These are phyloP conservation scores for Azolla pinnata DNA, from an alignment of 75 land plant genomes.

Conservation along the genomic window DNA sequence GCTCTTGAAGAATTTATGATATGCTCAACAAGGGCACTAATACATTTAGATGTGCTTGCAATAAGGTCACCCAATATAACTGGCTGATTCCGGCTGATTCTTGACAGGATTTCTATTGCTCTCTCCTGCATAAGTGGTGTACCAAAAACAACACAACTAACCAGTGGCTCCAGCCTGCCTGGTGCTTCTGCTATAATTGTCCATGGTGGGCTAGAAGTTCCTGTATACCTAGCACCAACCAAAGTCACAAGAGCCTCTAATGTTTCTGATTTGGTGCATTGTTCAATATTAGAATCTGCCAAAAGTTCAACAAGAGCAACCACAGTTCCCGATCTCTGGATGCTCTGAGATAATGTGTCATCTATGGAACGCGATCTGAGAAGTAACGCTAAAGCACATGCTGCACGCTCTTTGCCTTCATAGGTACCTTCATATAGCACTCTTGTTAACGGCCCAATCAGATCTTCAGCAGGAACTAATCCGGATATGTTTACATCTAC, in stretches of 20 bases:
- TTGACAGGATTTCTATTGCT: slow-evolving; percentile 79
- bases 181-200: slow-evolving; percentile 73
- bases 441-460: slow-evolving; percentile 67
- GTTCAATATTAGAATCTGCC: slow-evolving; percentile 37
- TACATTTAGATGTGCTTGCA: slow-evolving; percentile 48
- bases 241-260: slow-evolving; percentile 78
- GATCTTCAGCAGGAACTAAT: slow-evolving; percentile 65
- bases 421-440: slow-evolving; percentile 69
- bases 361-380: slow-evolving; percentile 50
- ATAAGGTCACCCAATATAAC: slow-evolving; percentile 53
- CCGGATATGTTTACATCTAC: slow-evolving; percentile 56
- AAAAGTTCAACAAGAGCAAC: slow-evolving; percentile 74
- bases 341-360: slow-evolving; percentile 47
- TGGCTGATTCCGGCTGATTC: slow-evolving; percentile 76
- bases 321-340: slow-evolving; percentile 76
- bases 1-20: slow-evolving; percentile 44
- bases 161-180: slow-evolving; percentile 56
- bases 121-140: slow-evolving; percentile 68
- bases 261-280: slow-evolving; percentile 62
- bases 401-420: slow-evolving; percentile 77
- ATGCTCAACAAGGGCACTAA: slow-evolving; percentile 64
- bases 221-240: slow-evolving; percentile 51
- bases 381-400: slow-evolving; percentile 79
- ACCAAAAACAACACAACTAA: slow-evolving; percentile 56
- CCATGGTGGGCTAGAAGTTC: slow-evolving; percentile 57